These are phyloP conservation scores for Talaromyces sp. DNA, from an alignment of 2,329 filamentous ascomycete species.

Conservation along the genomic window DNA sequence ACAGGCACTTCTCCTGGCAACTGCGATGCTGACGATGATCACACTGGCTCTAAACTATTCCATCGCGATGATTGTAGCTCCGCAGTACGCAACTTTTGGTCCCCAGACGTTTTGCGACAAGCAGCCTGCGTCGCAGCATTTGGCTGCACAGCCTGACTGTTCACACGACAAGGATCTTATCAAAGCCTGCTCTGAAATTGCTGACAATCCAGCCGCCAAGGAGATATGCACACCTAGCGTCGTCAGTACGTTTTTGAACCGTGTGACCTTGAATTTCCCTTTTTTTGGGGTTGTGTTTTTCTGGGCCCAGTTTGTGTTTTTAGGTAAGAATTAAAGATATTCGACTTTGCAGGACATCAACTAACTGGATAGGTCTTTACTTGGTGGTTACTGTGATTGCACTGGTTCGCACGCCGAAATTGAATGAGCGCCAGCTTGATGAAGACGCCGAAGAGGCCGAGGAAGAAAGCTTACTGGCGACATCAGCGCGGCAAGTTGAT, in stretches of 20 bases:
- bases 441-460: conserved; percentile 87
- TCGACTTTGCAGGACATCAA: not conserved
- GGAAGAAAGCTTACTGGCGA: conserved; percentile 84
- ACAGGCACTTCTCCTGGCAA: conserved; percentile 84
- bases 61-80: conserved; percentile 86
- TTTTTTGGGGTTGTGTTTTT: conserved; percentile 91
- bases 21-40: conserved; percentile 83
- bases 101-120: conserved; percentile 90
- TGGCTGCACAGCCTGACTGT: conserved; percentile 69
- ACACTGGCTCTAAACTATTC: conserved; percentile 90
- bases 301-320: conserved; percentile 91
- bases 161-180: conserved; percentile 60
- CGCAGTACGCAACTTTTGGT: conserved; percentile 90
- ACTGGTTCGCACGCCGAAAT: conserved; percentile 70
- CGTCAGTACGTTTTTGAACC: conserved; percentile 87
- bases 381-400: conserved; percentile 72
- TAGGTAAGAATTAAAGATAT: conserved; percentile 44
- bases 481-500: conserved; percentile 72
- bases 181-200: conserved; percentile 72
- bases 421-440: conserved; percentile 73
- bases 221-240: conserved; percentile 86
- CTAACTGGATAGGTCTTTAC: conserved; percentile 55
- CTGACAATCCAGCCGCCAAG: conserved; percentile 63
- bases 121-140: conserved; percentile 50
- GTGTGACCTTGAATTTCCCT: conserved; percentile 87